Evolutionary conservation across 805 yeast species (phyloP).

Genomic region (Myxozyma vanderwaltii): DNA sequence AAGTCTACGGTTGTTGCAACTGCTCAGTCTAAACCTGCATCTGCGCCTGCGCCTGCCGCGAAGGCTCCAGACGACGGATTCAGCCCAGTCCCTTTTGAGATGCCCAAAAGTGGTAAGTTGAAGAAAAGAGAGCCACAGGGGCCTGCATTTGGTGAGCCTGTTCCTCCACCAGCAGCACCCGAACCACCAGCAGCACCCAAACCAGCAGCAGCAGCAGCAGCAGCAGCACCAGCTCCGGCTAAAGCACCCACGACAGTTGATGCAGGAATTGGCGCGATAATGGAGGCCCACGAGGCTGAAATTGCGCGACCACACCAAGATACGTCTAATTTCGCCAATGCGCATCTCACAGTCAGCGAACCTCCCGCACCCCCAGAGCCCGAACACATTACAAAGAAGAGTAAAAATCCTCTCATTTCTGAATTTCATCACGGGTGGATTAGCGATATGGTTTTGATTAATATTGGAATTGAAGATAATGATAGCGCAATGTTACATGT

Average conservation of each 20-base stretch:
- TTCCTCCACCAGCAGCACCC: neutral
- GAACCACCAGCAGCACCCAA: neutral
- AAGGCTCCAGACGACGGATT: neutral
- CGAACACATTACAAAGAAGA: neutral
- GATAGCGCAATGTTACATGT: constrained; percentile 15
- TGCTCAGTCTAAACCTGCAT: neutral
- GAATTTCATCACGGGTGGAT: constrained; percentile 23
- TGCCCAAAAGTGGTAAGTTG: neutral
- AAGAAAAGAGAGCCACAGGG: neutral
- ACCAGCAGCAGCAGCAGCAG: neutral
- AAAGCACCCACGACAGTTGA: too few relatives aligned
- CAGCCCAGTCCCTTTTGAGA: neutral
- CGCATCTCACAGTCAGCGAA: neutral
- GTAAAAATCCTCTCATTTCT: constrained; percentile 6
- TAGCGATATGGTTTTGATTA: constrained; percentile 12
- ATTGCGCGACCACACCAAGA: too few relatives aligned
- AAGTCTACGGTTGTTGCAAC: neutral
- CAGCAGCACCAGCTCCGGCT: too few relatives aligned
- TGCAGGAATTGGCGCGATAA: too few relatives aligned
- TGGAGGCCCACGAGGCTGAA: too few relatives aligned
- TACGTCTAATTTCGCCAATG: too few relatives aligned
- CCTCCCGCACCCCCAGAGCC: constrained; percentile 10
- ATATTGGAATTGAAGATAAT: constrained; percentile 8
- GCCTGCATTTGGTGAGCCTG: neutral
- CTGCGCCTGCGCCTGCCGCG: neutral